Evolutionary conservation across 768 basidiomycete species (phyloP).

Genomic region (Austroboletus eburneus): DNA sequence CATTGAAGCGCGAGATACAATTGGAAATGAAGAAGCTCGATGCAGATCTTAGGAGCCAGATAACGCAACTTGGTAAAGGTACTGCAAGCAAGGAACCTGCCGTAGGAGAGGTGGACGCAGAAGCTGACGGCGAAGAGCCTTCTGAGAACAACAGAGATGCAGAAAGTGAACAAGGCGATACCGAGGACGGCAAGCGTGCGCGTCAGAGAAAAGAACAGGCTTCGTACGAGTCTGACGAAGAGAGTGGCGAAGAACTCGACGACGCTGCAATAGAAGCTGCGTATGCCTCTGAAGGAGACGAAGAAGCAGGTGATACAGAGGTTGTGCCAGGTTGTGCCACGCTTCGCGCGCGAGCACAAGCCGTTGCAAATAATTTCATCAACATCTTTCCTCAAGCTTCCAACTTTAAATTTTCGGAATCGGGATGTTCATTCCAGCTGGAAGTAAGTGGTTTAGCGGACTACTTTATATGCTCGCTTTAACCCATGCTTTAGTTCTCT

Average conservation of each 20-base stretch:
- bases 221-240: conserved; percentile 64
- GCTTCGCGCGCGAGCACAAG: conserved; percentile 40
- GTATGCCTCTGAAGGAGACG: conserved; percentile 47
- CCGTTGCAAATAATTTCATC: conserved; percentile 50
- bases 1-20: conserved; percentile 81
- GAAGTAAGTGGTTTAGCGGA: conserved; percentile 53
- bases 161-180: conserved; percentile 75
- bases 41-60: conserved; percentile 73
- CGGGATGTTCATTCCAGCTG: conserved; percentile 72
- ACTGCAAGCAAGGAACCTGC: conserved; percentile 44
- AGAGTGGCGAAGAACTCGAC: conserved; percentile 43
- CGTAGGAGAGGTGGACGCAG: conserved; percentile 43
- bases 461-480: not conserved
- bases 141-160: conserved; percentile 51
- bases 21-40: conserved; percentile 83
- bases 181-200: conserved; percentile 72
- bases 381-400: conserved; percentile 60
- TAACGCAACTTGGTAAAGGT: conserved; percentile 81
- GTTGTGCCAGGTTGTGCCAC: conserved; percentile 22
- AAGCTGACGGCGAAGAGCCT: conserved; percentile 47
- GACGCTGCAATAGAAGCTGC: conserved; percentile 61
- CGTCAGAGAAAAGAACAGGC: conserved; percentile 69
- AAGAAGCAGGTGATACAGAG: conserved; percentile 32
- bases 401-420: conserved; percentile 65
- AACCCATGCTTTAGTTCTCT: conserved; percentile 56